A percentile compares a stretch with the other conserved stretches of the same genome.
These are phyloP conservation scores for Paradendryphiella salina DNA, from an alignment of 2,329 filamentous ascomycete species.

Conservation along the genomic window DNA sequence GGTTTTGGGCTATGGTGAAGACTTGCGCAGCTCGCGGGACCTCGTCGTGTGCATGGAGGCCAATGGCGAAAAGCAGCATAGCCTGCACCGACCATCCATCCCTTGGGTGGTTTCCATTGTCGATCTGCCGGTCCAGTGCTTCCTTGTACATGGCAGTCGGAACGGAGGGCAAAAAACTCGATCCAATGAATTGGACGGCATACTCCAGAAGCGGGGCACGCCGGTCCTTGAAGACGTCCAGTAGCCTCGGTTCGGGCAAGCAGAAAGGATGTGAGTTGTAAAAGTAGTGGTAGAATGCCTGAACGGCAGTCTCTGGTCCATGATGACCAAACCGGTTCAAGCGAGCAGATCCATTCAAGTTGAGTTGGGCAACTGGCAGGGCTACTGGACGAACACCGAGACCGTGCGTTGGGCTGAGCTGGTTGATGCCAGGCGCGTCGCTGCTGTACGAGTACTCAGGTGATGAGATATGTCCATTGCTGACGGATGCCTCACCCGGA, in stretches of 20 bases:
- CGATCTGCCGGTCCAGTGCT: constrained; percentile 38
- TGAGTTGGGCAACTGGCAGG: constrained; percentile 34
- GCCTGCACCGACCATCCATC: constrained; percentile 70
- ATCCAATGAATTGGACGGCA: constrained; percentile 61
- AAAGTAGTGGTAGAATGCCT: constrained; percentile 55
- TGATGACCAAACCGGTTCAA: constrained; percentile 35
- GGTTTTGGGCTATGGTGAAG: constrained; percentile 67
- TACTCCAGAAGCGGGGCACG: constrained; percentile 52
- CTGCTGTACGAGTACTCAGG: constrained; percentile 38
- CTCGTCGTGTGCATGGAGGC: constrained; percentile 75
- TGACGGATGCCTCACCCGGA: constrained; percentile 18
- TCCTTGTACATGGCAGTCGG: constrained; percentile 53
- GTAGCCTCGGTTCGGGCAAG: constrained; percentile 52
- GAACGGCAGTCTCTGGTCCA: constrained; percentile 36
- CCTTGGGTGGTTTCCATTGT: constrained; percentile 37
- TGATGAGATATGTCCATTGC: constrained; percentile 34
- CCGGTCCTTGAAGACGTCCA: constrained; percentile 48
- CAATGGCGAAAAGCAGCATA: constrained; percentile 74
- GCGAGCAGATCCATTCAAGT: constrained; percentile 40
- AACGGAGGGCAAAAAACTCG: constrained; percentile 56
- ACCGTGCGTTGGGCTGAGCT: constrained; percentile 29
- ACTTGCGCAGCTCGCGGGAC: constrained; percentile 69
- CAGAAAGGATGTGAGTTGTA: constrained; percentile 60
- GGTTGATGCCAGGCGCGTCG: constrained; percentile 29
- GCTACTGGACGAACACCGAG: constrained; percentile 26